Conservation (phyloP, 2,329 filamentous ascomycete species). For the Alternaria infectoria region DNA sequence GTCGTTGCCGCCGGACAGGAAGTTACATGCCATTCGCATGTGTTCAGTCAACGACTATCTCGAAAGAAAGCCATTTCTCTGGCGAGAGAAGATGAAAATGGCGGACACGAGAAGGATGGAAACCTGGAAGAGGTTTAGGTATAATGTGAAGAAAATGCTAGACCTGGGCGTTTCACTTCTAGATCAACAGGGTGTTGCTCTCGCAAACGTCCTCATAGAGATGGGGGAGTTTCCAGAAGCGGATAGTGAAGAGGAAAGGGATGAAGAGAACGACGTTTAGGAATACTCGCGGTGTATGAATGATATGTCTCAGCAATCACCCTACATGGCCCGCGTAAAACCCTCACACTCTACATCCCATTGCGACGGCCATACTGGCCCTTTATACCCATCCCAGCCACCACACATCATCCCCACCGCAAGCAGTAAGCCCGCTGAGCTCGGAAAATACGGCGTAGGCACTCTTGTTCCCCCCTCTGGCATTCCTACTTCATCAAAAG, state of each 20-base stretch:
- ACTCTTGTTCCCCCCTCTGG: constrained; percentile 60
- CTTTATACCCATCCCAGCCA: constrained; percentile 60
- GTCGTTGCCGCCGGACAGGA: neutral
- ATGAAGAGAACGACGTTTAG: neutral
- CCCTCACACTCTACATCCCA: constrained; percentile 60
- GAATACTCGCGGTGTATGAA: neutral
- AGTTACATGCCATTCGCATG: neutral
- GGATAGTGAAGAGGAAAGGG: neutral
- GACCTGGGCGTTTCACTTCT: neutral
- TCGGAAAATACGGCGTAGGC: constrained; percentile 65
- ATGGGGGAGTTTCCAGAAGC: neutral
- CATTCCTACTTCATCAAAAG: constrained; percentile 65
- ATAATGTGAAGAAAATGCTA: neutral
- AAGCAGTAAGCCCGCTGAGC: constrained; percentile 57
- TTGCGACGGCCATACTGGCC: constrained; percentile 54
- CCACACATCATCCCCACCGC: constrained; percentile 64
- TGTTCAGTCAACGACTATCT: neutral
- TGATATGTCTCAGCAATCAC: neutral
- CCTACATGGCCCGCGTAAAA: constrained; percentile 47
- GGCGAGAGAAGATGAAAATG: neutral
- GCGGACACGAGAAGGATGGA: neutral
- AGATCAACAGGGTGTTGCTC: neutral
- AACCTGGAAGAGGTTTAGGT: neutral
- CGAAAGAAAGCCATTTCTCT: neutral
- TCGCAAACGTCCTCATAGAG: neutral